Conservation (phyloP, 2,329 filamentous ascomycete genomes). For the Colletotrichum coccodes region DNA sequence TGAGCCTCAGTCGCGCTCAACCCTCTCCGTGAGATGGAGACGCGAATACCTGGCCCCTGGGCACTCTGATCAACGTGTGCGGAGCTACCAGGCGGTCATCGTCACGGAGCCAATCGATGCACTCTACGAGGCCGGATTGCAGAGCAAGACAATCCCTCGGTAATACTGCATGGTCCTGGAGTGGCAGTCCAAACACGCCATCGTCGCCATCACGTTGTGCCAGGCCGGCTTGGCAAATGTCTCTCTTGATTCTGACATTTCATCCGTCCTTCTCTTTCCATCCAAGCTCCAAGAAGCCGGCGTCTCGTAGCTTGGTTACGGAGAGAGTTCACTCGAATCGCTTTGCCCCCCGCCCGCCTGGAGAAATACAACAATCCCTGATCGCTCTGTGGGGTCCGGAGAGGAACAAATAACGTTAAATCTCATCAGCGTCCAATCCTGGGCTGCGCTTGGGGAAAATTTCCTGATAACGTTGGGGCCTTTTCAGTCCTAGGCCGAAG, state of each 20-base stretch:
- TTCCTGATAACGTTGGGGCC: conserved; percentile 16
- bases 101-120: not conserved
- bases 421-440: conserved; percentile 11
- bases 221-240: conserved; percentile 4
- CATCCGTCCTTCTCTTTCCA: conserved; percentile 16
- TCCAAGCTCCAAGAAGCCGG: not conserved
- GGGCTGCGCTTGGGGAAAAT: not conserved
- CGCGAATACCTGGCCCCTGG: not conserved
- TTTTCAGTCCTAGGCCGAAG: conserved; percentile 14
- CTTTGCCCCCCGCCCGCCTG: not conserved
- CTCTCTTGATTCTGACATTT: not conserved
- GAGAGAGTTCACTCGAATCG: not conserved
- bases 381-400: not conserved
- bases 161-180: not conserved
- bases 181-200: not conserved
- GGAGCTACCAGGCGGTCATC: not conserved
- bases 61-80: not conserved
- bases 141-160: conserved; percentile 5
- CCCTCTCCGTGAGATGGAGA: not conserved
- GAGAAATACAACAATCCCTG: not conserved
- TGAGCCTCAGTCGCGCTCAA: not conserved
- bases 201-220: not conserved
- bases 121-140: not conserved
- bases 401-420: conserved; percentile 26
- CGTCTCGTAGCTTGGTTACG: not conserved